phyloP scores from a whole-genome alignment of 768 basidiomycete genomes.

The Tricholoma hemisulphureum region DNA sequence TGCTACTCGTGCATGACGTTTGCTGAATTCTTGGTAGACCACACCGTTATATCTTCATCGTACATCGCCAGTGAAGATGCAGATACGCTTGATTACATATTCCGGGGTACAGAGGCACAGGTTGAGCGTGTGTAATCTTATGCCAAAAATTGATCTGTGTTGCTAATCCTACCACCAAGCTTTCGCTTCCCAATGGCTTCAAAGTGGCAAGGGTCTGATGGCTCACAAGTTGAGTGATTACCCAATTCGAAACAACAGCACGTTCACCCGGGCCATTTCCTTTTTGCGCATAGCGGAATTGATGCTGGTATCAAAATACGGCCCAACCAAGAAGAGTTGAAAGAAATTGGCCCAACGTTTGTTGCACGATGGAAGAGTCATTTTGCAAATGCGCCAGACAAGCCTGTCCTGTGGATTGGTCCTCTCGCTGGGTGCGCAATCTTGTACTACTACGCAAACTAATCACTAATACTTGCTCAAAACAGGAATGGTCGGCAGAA shows the following conservation, averaged over 20 bases:
- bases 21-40: slow-evolving; percentile 31
- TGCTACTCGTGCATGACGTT: neutral
- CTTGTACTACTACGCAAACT: no score
- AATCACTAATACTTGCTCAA: no score
- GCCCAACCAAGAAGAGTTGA: slow-evolving; percentile 48
- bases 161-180: slow-evolving; percentile 4
- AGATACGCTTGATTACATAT: slow-evolving; percentile 49
- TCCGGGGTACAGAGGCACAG: slow-evolving; percentile 37
- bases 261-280: no score
- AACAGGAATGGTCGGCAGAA: slow-evolving; percentile 16
- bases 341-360: slow-evolving; percentile 51
- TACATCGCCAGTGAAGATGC: slow-evolving; percentile 46
- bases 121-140: slow-evolving; percentile 37
- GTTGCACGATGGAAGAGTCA: slow-evolving; percentile 46
- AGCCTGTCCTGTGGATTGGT: slow-evolving; percentile 48
- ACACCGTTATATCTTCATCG: slow-evolving; percentile 35
- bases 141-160: neutral
- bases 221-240: slow-evolving; percentile 46
- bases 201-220: slow-evolving; percentile 31
- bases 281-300: slow-evolving; percentile 36
- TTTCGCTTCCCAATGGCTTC: slow-evolving; percentile 13
- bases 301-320: slow-evolving; percentile 59
- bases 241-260: neutral
- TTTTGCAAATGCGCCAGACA: slow-evolving; percentile 52
- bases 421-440: slow-evolving; percentile 39